phyloP scores from a whole-genome alignment of 805 yeast species.

The Suhomyces pyralidae region DNA sequence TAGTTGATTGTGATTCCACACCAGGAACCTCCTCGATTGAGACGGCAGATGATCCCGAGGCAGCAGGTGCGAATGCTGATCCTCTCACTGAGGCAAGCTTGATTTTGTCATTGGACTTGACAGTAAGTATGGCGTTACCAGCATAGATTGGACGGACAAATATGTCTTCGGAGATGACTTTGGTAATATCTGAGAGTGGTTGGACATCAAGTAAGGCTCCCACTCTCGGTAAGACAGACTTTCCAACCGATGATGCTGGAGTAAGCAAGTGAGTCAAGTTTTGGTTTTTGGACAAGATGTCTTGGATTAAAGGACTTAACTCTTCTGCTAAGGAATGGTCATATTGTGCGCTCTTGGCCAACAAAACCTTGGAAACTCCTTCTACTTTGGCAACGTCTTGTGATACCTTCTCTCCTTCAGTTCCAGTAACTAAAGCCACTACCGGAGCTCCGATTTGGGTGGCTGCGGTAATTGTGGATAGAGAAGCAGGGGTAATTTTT shows the following conservation, averaged over 20 bases:
- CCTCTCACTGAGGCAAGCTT: slow-evolving; percentile 77
- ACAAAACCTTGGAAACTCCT: slow-evolving; percentile 53
- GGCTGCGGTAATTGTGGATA: slow-evolving; percentile 79
- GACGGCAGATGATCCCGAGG: slow-evolving; percentile 35
- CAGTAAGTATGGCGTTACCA: slow-evolving; percentile 87
- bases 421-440: slow-evolving; percentile 74
- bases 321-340: slow-evolving; percentile 78
- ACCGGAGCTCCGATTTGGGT: slow-evolving; percentile 69
- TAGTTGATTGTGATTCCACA: slow-evolving; percentile 15
- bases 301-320: slow-evolving; percentile 62
- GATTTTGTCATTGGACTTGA: slow-evolving; percentile 62
- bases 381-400: slow-evolving; percentile 50
- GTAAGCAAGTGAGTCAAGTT: slow-evolving; percentile 69
- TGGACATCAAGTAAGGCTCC: slow-evolving; percentile 84
- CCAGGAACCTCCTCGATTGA: slow-evolving; percentile 46
- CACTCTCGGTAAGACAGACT: slow-evolving; percentile 79
- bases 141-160: slow-evolving; percentile 95
- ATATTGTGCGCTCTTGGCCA: slow-evolving; percentile 56
- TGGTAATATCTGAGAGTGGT: slow-evolving; percentile 80
- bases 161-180: slow-evolving; percentile 62
- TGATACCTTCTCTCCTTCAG: slow-evolving; percentile 48
- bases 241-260: slow-evolving; percentile 85
- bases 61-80: slow-evolving; percentile 65
- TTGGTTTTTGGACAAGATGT: slow-evolving; percentile 39
- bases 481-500: slow-evolving; percentile 60